These are phyloP conservation scores for Calonectria naviculata DNA, from an alignment of 2,329 filamentous ascomycete species.

Conservation along the genomic window DNA sequence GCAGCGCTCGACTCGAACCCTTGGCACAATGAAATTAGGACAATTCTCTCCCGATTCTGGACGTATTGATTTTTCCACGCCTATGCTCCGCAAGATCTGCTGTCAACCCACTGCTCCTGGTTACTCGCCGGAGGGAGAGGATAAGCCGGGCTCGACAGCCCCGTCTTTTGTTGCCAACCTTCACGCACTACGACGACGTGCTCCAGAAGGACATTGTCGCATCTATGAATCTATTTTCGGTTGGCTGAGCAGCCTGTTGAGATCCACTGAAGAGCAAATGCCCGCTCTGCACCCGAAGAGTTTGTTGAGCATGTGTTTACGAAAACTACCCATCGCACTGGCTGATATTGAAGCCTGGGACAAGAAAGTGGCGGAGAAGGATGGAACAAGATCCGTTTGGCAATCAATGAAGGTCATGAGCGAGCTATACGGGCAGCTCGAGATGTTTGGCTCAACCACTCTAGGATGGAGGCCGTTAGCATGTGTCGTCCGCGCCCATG, in stretches of 20 bases:
- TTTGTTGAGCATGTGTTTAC: conserved; percentile 50
- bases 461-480: conserved; percentile 49
- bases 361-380: conserved; percentile 32
- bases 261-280: conserved; percentile 35
- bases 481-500: conserved; percentile 47
- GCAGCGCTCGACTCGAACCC: conserved; percentile 40
- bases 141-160: conserved; percentile 1
- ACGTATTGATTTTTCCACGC: conserved; percentile 44
- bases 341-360: conserved; percentile 49
- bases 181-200: conserved; percentile 35
- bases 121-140: not conserved
- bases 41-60: conserved; percentile 37
- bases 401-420: conserved; percentile 39
- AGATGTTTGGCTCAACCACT: conserved; percentile 41
- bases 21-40: conserved; percentile 44
- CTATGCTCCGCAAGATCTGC: conserved; percentile 42
- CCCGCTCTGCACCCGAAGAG: conserved; percentile 43
- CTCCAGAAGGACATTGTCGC: conserved; percentile 39
- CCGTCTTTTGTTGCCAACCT: conserved; percentile 34
- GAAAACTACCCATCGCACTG: conserved; percentile 43
- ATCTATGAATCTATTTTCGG: conserved; percentile 48
- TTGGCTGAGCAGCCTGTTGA: conserved; percentile 44
- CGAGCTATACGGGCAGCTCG: conserved; percentile 49
- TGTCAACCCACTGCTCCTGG: conserved; percentile 26
- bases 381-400: conserved; percentile 40